These are phyloP conservation scores for Incumbomyces delicatus DNA, from an alignment of 2,329 filamentous ascomycete genomes.

Conservation along the genomic window DNA sequence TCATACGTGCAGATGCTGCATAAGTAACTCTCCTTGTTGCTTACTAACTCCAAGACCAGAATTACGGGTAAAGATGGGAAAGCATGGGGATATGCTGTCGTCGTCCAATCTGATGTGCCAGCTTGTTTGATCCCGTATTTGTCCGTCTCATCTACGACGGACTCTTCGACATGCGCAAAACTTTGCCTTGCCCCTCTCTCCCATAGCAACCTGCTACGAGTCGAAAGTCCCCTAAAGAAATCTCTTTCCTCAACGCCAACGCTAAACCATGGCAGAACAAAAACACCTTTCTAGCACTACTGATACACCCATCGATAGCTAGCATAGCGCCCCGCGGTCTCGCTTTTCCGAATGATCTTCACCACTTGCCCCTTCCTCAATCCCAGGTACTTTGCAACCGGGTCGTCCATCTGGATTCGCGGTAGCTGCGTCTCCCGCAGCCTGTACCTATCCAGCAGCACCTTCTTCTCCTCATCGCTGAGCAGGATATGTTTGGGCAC, in stretches of 20 bases:
- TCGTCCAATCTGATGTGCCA: too few species aligned
- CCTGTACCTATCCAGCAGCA: slow-evolving; percentile 78
- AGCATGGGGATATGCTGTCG: too few species aligned
- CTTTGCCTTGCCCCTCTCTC: too few species aligned
- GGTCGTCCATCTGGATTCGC: slow-evolving; percentile 81
- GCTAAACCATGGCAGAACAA: slow-evolving; percentile 1
- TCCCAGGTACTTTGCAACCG: slow-evolving; percentile 84
- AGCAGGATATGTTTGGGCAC: slow-evolving; percentile 89
- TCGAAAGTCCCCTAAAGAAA: too few species aligned
- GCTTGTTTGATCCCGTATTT: too few species aligned
- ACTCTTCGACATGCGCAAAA: too few species aligned
- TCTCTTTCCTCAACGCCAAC: slow-evolving; percentile 1
- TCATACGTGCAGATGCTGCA: too few species aligned
- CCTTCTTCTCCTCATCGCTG: slow-evolving; percentile 78
- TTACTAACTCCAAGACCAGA: too few species aligned
- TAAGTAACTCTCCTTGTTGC: too few species aligned
- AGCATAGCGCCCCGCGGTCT: slow-evolving; percentile 92
- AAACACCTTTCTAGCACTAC: neutral
- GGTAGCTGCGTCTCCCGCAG: slow-evolving; percentile 97
- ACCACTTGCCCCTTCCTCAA: slow-evolving; percentile 88
- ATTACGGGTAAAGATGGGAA: too few species aligned
- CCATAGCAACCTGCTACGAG: too few species aligned
- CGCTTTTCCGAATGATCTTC: slow-evolving; percentile 92
- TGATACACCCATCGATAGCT: slow-evolving; percentile 66
- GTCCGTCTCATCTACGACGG: too few species aligned